A percentile compares a stretch with the other conserved stretches of the same genome.
Evolutionary conservation across 345 rosid genomes (phyloP).

Genomic region (Pistacia integerrima): DNA sequence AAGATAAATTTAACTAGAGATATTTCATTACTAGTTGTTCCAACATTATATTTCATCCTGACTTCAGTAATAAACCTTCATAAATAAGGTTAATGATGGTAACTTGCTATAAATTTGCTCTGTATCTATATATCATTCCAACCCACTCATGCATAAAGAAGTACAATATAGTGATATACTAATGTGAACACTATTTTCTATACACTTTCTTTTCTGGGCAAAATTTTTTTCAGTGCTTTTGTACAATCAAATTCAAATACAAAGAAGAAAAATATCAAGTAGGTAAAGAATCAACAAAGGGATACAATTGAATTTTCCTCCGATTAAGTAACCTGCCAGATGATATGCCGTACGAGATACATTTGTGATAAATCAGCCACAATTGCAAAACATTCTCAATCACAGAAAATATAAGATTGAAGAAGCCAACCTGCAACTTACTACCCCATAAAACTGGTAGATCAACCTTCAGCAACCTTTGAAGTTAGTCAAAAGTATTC

Average conservation of each 20-base stretch:
- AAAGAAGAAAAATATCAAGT: neutral
- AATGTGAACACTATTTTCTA: neutral
- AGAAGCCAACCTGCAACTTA: constrained; percentile 21
- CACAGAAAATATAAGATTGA: neutral
- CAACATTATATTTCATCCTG: too few relatives aligned
- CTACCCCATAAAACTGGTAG: neutral
- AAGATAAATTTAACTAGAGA: too few relatives aligned
- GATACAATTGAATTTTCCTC: neutral
- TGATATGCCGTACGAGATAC: neutral
- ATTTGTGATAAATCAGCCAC: constrained; percentile 14
- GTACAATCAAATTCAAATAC: neutral
- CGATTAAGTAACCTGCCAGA: constrained; percentile 22
- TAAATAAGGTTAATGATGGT: neutral
- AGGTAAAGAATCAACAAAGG: neutral
- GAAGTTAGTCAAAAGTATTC: neutral
- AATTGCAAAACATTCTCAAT: neutral
- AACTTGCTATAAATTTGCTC: neutral
- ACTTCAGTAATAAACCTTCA: too few relatives aligned
- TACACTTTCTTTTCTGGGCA: neutral
- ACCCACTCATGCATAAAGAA: neutral
- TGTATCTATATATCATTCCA: neutral
- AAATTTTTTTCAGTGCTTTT: neutral
- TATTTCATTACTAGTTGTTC: too few relatives aligned
- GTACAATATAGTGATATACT: too few relatives aligned
- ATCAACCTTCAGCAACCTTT: neutral